Conservation (phyloP, 768 basidiomycete species). For the Pleurotus pulmonarius region DNA sequence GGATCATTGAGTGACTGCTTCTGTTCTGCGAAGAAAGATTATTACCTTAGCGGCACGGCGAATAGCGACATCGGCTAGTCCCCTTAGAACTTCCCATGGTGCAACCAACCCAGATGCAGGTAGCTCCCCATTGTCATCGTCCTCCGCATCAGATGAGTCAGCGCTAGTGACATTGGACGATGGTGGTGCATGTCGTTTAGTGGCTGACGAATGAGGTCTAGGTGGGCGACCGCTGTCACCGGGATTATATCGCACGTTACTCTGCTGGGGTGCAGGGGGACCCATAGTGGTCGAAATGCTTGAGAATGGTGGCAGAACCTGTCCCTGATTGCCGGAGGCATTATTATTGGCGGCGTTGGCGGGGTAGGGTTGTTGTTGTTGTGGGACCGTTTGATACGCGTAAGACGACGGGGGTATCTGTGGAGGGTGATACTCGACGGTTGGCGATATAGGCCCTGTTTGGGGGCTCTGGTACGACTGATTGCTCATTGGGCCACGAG, state of each 20-base stretch:
- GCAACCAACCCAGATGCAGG: slow-evolving; percentile 81
- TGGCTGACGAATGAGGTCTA: slow-evolving; percentile 28
- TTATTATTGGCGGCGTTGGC: slow-evolving; percentile 18
- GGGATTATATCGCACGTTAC: slow-evolving; percentile 55
- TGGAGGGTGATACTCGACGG: slow-evolving; percentile 39
- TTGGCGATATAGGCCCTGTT: slow-evolving; percentile 16
- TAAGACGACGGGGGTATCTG: slow-evolving; percentile 38
- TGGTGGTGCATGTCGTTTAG: slow-evolving; percentile 59
- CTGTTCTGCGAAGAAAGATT: slow-evolving; percentile 10
- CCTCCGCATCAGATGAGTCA: slow-evolving; percentile 82
- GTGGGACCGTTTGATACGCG: slow-evolving; percentile 34
- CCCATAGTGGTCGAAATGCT: slow-evolving; percentile 56
- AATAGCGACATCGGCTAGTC: slow-evolving; percentile 77
- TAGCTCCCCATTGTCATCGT: slow-evolving; percentile 75
- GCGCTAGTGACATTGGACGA: slow-evolving; percentile 72
- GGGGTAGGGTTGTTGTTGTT: slow-evolving; percentile 18
- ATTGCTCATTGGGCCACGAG: slow-evolving; percentile 34
- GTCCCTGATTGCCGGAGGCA: slow-evolving; percentile 35
- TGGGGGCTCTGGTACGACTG: slow-evolving; percentile 30
- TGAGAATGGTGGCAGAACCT: slow-evolving; percentile 69
- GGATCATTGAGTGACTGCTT: slow-evolving; percentile 12
- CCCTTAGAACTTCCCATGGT: slow-evolving; percentile 82
- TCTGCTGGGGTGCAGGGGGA: slow-evolving; percentile 36
- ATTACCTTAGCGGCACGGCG: slow-evolving; percentile 74
- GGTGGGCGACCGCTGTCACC: slow-evolving; percentile 32